Evolutionary conservation across 768 basidiomycete genomes (phyloP).

Genomic region (Tulasnella sp.): DNA sequence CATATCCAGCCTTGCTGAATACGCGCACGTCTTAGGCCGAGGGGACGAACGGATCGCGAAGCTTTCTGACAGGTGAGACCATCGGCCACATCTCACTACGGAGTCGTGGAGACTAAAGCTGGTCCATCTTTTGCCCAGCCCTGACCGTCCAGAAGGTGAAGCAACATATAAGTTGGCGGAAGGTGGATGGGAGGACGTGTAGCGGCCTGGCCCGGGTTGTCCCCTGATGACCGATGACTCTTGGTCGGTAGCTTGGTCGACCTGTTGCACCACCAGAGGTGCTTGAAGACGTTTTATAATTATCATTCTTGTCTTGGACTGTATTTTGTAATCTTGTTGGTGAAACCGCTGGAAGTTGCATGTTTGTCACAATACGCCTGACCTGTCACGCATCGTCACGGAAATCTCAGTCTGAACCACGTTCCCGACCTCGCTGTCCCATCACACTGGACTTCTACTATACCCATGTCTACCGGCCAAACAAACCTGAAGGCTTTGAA

Average conservation of each 20-base stretch:
- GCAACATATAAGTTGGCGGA: slow-evolving; percentile 89
- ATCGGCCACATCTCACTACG: not conserved
- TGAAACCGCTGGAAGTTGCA: not conserved
- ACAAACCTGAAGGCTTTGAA: slow-evolving; percentile 21
- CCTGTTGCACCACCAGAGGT: not conserved
- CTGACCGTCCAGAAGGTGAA: slow-evolving; percentile 84
- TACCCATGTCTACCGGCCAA: slow-evolving; percentile 10
- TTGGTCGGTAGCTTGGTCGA: not conserved
- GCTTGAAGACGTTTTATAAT: not conserved
- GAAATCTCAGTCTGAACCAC: slow-evolving; percentile 10
- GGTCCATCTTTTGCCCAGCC: slow-evolving; percentile 39
- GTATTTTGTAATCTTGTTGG: not conserved
- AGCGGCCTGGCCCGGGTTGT: slow-evolving; percentile 30
- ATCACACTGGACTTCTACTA: not conserved
- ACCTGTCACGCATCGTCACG: slow-evolving; percentile 20
- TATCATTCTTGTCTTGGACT: slow-evolving; percentile 9
- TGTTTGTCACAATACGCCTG: not conserved
- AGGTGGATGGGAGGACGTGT: slow-evolving; percentile 86
- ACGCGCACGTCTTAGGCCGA: slow-evolving; percentile 49
- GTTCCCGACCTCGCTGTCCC: not conserved
- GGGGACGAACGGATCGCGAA: slow-evolving; percentile 90
- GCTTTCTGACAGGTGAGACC: slow-evolving; percentile 58
- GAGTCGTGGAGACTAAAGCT: not conserved
- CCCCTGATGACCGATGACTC: not conserved
- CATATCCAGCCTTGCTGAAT: not conserved